phyloP scores from a whole-genome alignment of 2,329 filamentous ascomycete genomes.

The Hypoxylon sp. region DNA sequence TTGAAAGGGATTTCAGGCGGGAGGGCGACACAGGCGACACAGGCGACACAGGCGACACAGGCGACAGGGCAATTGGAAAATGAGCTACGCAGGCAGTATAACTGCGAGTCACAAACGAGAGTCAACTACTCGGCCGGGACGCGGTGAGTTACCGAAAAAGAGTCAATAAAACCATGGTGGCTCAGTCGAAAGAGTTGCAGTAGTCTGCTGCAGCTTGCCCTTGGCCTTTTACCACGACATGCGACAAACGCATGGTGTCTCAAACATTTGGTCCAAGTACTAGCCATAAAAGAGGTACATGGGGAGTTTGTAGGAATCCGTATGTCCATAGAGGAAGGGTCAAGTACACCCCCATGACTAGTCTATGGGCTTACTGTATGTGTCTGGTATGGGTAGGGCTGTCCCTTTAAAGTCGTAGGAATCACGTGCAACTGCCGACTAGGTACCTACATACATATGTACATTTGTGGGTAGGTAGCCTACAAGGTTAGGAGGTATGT shows the following conservation, averaged over 20 bases:
- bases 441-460: too few relatives aligned
- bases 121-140: conserved; percentile 17
- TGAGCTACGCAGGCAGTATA: conserved; percentile 20
- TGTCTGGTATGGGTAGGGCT: conserved; percentile 5
- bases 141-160: conserved; percentile 32
- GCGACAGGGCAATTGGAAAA: neutral
- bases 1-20: neutral
- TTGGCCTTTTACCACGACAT: neutral
- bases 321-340: neutral
- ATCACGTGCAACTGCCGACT: conserved; percentile 36
- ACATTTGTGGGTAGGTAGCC: too few relatives aligned
- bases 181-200: conserved; percentile 12
- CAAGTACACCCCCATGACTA: neutral
- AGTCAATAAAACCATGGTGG: conserved; percentile 14
- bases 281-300: neutral
- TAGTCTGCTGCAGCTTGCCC: neutral
- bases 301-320: conserved; percentile 13
- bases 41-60: neutral
- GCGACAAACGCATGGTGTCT: conserved; percentile 5
- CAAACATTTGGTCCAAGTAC: conserved; percentile 8
- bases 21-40: neutral
- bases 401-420: conserved; percentile 5
- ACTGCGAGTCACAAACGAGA: conserved; percentile 8
- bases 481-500: too few relatives aligned
- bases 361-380: conserved; percentile 29